Conservation (phyloP, 345 rosid genomes). For the Salix arbutifolia region DNA sequence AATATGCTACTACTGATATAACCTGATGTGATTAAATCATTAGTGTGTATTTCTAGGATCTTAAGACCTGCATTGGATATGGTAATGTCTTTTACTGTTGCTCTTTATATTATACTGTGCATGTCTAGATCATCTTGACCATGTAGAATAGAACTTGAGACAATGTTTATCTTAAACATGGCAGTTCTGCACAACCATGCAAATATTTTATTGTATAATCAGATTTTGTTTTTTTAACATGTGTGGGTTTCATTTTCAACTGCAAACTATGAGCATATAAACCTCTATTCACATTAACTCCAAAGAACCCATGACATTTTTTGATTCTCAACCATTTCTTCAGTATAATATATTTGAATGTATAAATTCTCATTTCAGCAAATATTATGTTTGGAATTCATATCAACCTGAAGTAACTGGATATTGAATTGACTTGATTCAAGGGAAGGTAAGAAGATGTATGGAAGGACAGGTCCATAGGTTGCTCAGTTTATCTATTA, state of each 20-base stretch:
- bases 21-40: neutral
- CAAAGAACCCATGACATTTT: neutral
- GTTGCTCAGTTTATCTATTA: neutral
- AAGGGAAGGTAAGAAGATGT: neutral
- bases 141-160: slow-evolving; percentile 5
- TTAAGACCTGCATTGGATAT: neutral
- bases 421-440: slow-evolving; percentile 1
- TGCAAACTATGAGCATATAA: neutral
- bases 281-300: neutral
- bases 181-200: neutral
- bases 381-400: neutral
- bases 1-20: neutral
- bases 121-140: neutral
- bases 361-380: neutral
- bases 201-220: neutral
- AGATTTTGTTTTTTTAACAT: slow-evolving; percentile 10
- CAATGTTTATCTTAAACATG: neutral
- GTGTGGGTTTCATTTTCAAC: neutral
- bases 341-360: neutral
- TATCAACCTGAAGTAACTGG: neutral
- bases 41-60: neutral
- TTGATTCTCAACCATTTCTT: neutral
- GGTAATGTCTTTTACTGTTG: neutral
- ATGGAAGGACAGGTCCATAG: neutral
- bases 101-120: neutral